These are phyloP conservation scores for Phytopythium montanum DNA, from an alignment of 352 stramenopile species.

Conservation along the genomic window DNA sequence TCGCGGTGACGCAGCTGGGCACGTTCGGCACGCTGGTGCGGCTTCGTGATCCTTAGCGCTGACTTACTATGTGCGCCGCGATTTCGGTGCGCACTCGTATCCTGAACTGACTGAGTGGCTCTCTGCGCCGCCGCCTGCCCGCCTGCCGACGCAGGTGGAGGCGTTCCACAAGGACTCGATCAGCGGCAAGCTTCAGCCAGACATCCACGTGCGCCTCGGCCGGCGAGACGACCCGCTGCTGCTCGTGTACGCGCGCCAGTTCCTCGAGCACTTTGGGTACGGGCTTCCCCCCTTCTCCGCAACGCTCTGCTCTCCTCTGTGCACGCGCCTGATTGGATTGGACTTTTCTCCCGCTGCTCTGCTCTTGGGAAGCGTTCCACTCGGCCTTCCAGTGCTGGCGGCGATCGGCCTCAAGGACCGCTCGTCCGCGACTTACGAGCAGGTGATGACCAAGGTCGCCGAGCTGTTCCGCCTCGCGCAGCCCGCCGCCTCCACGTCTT, in stretches of 20 bases:
- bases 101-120: not conserved
- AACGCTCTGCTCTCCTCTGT: too few relatives aligned
- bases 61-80: not conserved
- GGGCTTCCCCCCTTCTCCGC: not conserved
- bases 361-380: conserved; percentile 32
- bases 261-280: conserved; percentile 85
- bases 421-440: conserved; percentile 65
- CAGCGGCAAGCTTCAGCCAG: conserved; percentile 70
- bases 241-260: conserved; percentile 78
- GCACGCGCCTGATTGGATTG: too few relatives aligned
- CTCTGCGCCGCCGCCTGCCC: too few relatives aligned
- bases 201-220: conserved; percentile 75
- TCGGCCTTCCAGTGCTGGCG: conserved; percentile 63
- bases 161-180: conserved; percentile 72
- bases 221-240: conserved; percentile 77
- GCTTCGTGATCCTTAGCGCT: not conserved
- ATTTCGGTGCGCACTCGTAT: not conserved
- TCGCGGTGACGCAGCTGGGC: conserved; percentile 72
- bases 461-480: conserved; percentile 32
- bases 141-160: conserved; percentile 39
- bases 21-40: conserved; percentile 78
- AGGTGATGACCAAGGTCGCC: conserved; percentile 65
- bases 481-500: not conserved
- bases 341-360: not conserved
- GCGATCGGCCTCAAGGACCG: conserved; percentile 78